Conservation (phyloP, 2,329 filamentous ascomycete species). For the Cercospora zeina region DNA sequence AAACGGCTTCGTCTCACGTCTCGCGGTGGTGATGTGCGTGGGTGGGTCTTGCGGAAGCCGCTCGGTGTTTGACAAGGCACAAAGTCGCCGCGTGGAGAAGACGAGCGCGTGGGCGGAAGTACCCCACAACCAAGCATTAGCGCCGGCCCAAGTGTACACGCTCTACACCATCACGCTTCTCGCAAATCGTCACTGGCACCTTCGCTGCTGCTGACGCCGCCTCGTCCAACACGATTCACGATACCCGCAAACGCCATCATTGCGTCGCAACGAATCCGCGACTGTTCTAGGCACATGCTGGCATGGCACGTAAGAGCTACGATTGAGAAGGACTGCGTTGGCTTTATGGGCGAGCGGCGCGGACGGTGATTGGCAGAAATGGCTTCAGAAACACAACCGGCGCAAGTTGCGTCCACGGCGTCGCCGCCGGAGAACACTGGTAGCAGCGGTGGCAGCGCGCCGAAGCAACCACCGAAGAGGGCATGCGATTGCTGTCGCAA, state of each 20-base stretch:
- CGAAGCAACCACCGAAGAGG: conserved; percentile 34
- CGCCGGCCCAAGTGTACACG: not conserved
- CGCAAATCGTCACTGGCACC: conserved; percentile 1
- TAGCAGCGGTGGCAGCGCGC: conserved; percentile 16
- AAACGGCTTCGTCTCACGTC: not conserved
- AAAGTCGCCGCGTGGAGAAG: conserved; percentile 16
- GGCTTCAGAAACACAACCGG: conserved; percentile 27
- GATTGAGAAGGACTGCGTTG: conserved; percentile 23
- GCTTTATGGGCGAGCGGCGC: conserved; percentile 11
- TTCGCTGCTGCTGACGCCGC: not conserved
- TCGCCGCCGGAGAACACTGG: conserved; percentile 16
- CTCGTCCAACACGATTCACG: not conserved
- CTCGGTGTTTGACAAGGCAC: not conserved
- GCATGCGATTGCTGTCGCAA: conserved; percentile 44
- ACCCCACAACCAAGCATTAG: conserved; percentile 13
- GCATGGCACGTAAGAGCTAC: conserved; percentile 17
- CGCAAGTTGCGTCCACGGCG: conserved; percentile 16
- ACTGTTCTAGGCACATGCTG: not conserved
- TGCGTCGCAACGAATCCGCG: not conserved
- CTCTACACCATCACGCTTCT: conserved; percentile 2
- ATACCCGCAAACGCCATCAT: not conserved
- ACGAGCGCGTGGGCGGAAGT: conserved; percentile 2
- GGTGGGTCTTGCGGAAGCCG: not conserved
- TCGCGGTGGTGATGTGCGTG: conserved; percentile 1
- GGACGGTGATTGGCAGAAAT: conserved; percentile 22